Evolutionary conservation across 2,329 filamentous ascomycete genomes (phyloP).

Genomic region (Madurella fahalii): DNA sequence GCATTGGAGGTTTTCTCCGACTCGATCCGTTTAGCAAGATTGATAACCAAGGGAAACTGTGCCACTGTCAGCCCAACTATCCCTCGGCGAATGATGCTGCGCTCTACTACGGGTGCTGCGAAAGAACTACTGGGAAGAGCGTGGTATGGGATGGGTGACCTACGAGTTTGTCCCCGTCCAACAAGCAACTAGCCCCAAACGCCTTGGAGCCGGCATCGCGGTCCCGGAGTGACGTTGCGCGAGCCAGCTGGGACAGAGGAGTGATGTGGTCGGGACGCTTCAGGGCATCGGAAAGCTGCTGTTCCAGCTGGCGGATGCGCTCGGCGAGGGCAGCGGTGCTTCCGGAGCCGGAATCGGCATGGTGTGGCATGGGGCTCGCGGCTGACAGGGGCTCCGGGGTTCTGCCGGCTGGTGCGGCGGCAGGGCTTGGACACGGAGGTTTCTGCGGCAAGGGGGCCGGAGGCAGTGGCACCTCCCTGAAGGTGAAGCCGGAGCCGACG

Average conservation of each 20-base stretch:
- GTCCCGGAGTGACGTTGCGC: slow-evolving; percentile 1
- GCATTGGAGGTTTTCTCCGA: slow-evolving; percentile 29
- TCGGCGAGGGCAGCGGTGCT: slow-evolving; percentile 30
- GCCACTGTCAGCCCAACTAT: slow-evolving; percentile 14
- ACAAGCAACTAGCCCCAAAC: slow-evolving; percentile 49
- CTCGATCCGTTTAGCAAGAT: slow-evolving; percentile 23
- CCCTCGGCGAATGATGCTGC: not conserved
- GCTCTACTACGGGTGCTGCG: too few relatives aligned
- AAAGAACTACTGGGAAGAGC: not conserved
- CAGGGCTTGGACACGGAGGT: not conserved
- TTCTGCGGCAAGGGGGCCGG: slow-evolving; percentile 5
- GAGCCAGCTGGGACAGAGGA: slow-evolving; percentile 8
- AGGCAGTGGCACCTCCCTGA: slow-evolving; percentile 15
- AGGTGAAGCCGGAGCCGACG: slow-evolving; percentile 13
- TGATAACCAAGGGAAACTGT: slow-evolving; percentile 26
- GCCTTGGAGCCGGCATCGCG: slow-evolving; percentile 34
- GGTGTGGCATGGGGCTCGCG: slow-evolving; percentile 11
- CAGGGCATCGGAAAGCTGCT: slow-evolving; percentile 35
- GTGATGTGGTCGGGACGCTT: slow-evolving; percentile 13
- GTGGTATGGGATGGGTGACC: slow-evolving; percentile 14
- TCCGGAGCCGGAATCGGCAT: slow-evolving; percentile 1
- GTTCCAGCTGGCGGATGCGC: slow-evolving; percentile 41
- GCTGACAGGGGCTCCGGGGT: slow-evolving; percentile 11
- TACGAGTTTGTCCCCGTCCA: slow-evolving; percentile 42
- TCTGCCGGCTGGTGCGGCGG: slow-evolving; percentile 1